Conservation (phyloP, 192 early-diverging fungal genomes). For the Coemansia sp. region DNA sequence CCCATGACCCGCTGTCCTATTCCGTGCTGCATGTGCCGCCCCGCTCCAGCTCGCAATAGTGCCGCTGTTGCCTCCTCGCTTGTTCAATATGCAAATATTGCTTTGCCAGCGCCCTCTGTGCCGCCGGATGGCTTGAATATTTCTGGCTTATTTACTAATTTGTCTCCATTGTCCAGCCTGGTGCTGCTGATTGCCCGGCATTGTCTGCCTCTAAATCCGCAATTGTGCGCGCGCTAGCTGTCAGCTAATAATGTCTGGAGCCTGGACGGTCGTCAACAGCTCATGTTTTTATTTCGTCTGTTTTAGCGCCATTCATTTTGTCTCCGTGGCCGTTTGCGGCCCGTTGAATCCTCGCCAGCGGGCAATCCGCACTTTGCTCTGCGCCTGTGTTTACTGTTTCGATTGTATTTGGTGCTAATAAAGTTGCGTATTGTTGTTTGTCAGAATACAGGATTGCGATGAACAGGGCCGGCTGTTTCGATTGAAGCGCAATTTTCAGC, state of each 20-base stretch:
- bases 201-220: neutral
- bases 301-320: neutral
- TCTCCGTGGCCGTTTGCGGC: too few relatives aligned
- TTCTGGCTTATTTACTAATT: slow-evolving; percentile 7
- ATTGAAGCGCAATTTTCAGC: neutral
- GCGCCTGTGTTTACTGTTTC: neutral
- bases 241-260: neutral
- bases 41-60: neutral
- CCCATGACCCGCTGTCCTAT: neutral
- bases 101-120: too few relatives aligned
- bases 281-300: neutral
- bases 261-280: neutral
- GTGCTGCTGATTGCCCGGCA: neutral
- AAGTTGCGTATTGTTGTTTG: neutral
- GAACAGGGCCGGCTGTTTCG: neutral
- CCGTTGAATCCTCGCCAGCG: too few relatives aligned
- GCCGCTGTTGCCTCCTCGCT: too few relatives aligned
- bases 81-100: too few relatives aligned
- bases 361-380: too few relatives aligned
- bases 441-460: neutral
- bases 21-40: neutral
- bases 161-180: neutral
- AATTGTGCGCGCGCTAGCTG: neutral
- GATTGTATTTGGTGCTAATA: neutral
- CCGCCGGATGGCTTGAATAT: neutral